Evolutionary conservation across 2,329 filamentous ascomycete genomes (phyloP).

Genomic region (Pseudogymnoascus sp.): DNA sequence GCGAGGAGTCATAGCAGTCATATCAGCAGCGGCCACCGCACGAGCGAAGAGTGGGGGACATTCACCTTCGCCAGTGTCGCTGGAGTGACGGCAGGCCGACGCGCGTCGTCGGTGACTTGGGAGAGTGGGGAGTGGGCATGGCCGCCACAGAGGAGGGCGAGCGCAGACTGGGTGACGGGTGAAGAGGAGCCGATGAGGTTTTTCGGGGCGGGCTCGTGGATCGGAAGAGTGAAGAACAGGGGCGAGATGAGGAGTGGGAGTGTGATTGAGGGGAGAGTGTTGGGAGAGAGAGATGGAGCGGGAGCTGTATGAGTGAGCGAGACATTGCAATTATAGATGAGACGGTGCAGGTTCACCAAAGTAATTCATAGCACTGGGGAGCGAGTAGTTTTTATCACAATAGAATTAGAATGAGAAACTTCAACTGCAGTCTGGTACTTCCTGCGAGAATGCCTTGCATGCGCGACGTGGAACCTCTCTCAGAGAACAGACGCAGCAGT

Average conservation of each 20-base stretch:
- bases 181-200: not conserved
- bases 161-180: not conserved
- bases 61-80: not conserved
- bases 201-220: not conserved
- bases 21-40: not conserved
- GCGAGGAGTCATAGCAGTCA: not conserved
- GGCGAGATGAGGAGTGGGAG: not conserved
- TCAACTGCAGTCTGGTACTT: not conserved
- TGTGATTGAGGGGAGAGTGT: not conserved
- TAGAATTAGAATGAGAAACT: not conserved
- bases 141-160: not conserved
- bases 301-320: not conserved
- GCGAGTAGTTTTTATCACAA: not conserved
- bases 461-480: not conserved
- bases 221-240: not conserved
- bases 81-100: not conserved
- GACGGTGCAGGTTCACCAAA: not conserved
- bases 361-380: not conserved
- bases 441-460: not conserved
- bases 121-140: not conserved
- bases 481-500: not conserved
- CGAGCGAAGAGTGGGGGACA: not conserved
- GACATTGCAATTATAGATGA: not conserved
- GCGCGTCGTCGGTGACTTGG: not conserved
- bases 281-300: not conserved